Evolutionary conservation across 2,329 filamentous ascomycete species (phyloP).

Genomic region (Coniella lustricola): DNA sequence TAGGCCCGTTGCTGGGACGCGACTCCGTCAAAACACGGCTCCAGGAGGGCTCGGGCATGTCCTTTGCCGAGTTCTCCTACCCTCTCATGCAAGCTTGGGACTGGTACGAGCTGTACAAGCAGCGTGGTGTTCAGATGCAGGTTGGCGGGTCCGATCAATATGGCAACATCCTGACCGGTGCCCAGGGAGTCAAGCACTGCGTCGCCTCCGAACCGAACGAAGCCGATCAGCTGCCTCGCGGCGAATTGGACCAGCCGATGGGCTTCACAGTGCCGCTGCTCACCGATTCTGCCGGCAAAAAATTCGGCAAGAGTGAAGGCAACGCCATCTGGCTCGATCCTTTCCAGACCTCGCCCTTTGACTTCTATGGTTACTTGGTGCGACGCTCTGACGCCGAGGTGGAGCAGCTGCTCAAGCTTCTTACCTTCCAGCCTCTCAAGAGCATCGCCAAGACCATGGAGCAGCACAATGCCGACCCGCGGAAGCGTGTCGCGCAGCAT

Average conservation of each 20-base stretch:
- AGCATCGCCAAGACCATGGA: constrained; percentile 63
- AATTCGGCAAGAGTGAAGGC: constrained; percentile 91
- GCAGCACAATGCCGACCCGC: constrained; percentile 59
- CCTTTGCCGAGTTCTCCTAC: constrained; percentile 87
- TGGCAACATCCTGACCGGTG: constrained; percentile 88
- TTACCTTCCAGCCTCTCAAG: constrained; percentile 75
- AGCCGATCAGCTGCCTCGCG: constrained; percentile 30
- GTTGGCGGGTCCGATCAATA: constrained; percentile 95
- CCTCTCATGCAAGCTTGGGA: constrained; percentile 94
- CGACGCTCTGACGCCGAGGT: constrained; percentile 75
- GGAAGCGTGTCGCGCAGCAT: constrained; percentile 74
- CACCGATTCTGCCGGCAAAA: constrained; percentile 76
- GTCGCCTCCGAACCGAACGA: constrained; percentile 49
- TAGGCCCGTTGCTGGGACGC: constrained; percentile 81
- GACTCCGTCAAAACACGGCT: constrained; percentile 78
- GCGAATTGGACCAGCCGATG: constrained; percentile 52
- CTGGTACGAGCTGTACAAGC: constrained; percentile 78
- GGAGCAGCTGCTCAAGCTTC: constrained; percentile 73
- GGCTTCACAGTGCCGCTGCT: constrained; percentile 89
- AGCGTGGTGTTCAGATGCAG: constrained; percentile 68
- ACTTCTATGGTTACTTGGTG: constrained; percentile 87
- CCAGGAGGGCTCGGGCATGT: constrained; percentile 84
- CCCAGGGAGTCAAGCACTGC: constrained; percentile 75
- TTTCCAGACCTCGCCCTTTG: constrained; percentile 72
- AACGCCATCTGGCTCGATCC: constrained; percentile 91